Conservation (phyloP, 768 basidiomycete species). For the Hypholoma fasciculare region DNA sequence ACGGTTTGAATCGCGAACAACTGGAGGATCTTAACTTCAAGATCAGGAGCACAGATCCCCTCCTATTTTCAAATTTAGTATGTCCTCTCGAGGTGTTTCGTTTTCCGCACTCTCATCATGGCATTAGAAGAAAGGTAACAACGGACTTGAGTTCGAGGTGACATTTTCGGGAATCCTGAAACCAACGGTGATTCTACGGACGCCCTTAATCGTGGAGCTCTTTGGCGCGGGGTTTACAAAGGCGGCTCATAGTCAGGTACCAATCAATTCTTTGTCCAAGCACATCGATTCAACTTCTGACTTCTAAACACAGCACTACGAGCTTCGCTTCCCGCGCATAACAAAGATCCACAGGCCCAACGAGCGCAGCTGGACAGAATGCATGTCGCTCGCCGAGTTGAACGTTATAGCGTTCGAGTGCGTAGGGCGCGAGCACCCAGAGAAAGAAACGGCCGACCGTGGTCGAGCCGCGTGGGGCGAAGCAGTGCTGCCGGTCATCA, state of each 20-base stretch:
- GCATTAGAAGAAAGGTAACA: conserved; percentile 9
- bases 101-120: not conserved
- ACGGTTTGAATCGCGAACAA: conserved; percentile 66
- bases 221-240: conserved; percentile 86
- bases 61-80: conserved; percentile 25
- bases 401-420: conserved; percentile 55
- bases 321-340: conserved; percentile 81
- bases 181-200: conserved; percentile 58
- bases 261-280: not conserved
- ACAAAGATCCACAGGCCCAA: conserved; percentile 60
- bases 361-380: conserved; percentile 69
- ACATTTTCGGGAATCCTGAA: conserved; percentile 45
- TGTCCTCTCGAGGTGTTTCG: conserved; percentile 12
- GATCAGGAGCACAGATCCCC: conserved; percentile 44
- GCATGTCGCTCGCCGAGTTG: conserved; percentile 46
- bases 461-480: conserved; percentile 36
- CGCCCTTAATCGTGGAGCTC: conserved; percentile 70
- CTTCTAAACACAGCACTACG: conserved; percentile 59
- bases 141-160: conserved; percentile 55
- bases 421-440: conserved; percentile 50
- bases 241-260: conserved; percentile 53
- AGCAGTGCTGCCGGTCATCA: conserved; percentile 36
- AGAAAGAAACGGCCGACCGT: conserved; percentile 53
- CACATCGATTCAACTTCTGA: not conserved
- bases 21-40: conserved; percentile 75